Conservation (phyloP, 805 yeast species). For the Hanseniaspora lindneri region DNA sequence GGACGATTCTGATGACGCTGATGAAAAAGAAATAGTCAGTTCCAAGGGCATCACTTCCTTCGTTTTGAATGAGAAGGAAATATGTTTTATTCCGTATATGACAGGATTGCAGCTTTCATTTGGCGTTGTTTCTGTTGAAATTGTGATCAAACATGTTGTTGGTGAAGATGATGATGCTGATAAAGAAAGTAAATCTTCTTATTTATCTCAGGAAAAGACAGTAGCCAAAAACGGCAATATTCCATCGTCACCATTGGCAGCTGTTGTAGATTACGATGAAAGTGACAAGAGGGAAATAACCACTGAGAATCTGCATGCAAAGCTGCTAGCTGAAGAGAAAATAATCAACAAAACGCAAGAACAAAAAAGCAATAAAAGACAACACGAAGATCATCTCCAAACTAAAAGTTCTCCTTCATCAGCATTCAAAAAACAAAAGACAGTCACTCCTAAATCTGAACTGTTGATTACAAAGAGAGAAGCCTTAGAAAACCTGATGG, state of each 20-base stretch:
- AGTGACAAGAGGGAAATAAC: neutral
- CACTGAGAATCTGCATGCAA: constrained; percentile 1
- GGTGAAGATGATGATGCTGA: constrained; percentile 39
- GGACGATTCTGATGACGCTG: constrained; percentile 4
- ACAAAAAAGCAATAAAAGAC: constrained; percentile 15
- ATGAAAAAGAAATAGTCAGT: constrained; percentile 20
- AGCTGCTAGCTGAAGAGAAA: neutral
- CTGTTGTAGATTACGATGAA: constrained; percentile 10
- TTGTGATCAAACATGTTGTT: constrained; percentile 42
- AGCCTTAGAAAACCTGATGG: constrained; percentile 24
- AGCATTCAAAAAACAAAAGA: constrained; percentile 6
- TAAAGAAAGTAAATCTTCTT: constrained; percentile 38
- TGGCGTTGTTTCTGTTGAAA: constrained; percentile 22
- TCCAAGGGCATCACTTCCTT: constrained; percentile 23
- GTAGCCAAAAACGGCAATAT: constrained; percentile 12
- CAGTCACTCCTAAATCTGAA: neutral
- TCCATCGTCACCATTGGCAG: constrained; percentile 8
- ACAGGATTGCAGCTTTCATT: constrained; percentile 56
- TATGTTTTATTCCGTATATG: constrained; percentile 50
- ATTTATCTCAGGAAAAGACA: constrained; percentile 25
- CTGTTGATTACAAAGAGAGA: neutral
- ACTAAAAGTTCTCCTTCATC: too few species aligned
- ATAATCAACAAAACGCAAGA: neutral
- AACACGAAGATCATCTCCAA: constrained; percentile 26
- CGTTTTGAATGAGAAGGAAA: constrained; percentile 46